Base-by-base conservation (phyloP, 129 eudicot genomes). In the Artemisia tridentata region DNA sequence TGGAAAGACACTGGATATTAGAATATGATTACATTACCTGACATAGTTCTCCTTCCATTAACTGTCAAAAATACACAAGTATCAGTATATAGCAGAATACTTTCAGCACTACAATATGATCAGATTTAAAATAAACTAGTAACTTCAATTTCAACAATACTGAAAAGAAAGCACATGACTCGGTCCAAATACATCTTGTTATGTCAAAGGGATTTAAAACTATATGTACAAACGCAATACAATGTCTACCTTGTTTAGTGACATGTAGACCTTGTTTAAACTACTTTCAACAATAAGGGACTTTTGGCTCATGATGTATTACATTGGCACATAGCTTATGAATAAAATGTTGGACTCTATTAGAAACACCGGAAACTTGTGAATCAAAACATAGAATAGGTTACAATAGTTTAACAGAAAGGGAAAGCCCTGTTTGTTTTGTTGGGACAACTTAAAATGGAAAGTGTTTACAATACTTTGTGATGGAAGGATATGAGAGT, bases 1-100 rank as follows among this genome's bases (percentile, higher is more conserved):
- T 16, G 19, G 9, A 18, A 54, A 38, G 31, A 21, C 67, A 12
- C 13, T 23, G 11, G 34, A 72, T 49, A 17, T 2, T 17, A 31
- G 23, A 73, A 48, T 52, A 52, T 65, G 29, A 43, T 72, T 45
- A 41, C 19, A 64, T 54, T 41, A 74, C 55, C 72, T 34, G 18
- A 13, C 63, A 74, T 41, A 41, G 47, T 51, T 43, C 48, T 59
- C 18, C 76, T 59, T 45, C 60, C 76, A 15, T 15, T 16, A 45
- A 71, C 75, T 21, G 60, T 49, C 68, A 59, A 60, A 47, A 50
- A 72, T 16, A 65, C 65, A 43, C 71, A 53, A 48, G 21, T 65
- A 53, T 65, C 48, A 74, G 45, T 38, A 43, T 15, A 54, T 55
- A 41, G 49, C 49, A 55, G 20, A 52, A 12, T 75, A 51, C 11